Conservation (phyloP, 352 stramenopile species). For the Globisporangium alternatum region DNA sequence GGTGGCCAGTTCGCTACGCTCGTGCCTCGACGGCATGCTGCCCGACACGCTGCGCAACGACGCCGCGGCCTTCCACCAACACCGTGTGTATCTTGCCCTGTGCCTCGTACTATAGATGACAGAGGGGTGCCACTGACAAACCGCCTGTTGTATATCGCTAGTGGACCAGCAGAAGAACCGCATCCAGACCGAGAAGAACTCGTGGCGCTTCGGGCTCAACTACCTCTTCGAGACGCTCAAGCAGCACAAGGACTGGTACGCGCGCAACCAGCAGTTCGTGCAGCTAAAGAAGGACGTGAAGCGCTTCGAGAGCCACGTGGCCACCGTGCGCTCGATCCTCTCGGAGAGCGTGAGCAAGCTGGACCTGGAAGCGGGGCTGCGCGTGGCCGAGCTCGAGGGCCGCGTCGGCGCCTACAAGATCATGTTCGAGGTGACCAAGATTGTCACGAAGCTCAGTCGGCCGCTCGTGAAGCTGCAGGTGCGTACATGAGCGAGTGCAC, state of each 20-base stretch:
- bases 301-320: conserved; percentile 74
- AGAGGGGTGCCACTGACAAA: conserved; percentile 1
- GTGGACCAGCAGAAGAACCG: conserved; percentile 73
- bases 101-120: neutral
- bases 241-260: conserved; percentile 88
- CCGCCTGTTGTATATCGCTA: conserved; percentile 20
- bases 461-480: conserved; percentile 78
- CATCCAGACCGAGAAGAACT: conserved; percentile 82
- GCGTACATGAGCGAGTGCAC: neutral
- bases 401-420: conserved; percentile 85
- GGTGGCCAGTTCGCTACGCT: conserved; percentile 76
- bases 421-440: conserved; percentile 89
- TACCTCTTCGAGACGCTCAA: conserved; percentile 89
- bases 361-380: conserved; percentile 75
- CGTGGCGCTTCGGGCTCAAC: conserved; percentile 86
- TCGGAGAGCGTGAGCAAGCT: conserved; percentile 83
- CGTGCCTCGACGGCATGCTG: conserved; percentile 83
- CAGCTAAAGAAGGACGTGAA: conserved; percentile 83
- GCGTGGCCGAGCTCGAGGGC: conserved; percentile 81
- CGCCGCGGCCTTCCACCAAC: conserved; percentile 61
- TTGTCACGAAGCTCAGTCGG: conserved; percentile 79
- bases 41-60: conserved; percentile 84
- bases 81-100: conserved; percentile 37
- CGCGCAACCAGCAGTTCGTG: conserved; percentile 87
- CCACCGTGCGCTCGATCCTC: conserved; percentile 61